Base-by-base conservation (phyloP, 2,329 filamentous ascomycete genomes). In the Sporothrix euskadiensis region DNA sequence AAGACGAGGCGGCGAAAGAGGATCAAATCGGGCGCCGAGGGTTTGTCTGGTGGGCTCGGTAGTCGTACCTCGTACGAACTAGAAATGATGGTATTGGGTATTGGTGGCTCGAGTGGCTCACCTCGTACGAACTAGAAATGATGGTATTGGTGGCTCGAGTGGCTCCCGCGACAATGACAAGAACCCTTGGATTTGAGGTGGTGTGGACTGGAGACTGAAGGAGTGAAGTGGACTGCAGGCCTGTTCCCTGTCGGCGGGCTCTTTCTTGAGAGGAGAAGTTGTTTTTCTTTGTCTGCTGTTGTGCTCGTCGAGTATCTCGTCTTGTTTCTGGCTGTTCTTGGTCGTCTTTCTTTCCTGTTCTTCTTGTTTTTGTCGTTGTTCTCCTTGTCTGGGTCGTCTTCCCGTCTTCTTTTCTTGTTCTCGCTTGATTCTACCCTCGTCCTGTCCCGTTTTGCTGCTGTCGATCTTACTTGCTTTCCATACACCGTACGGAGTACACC, bases 351-450 rank as follows among this genome's bases (percentile, higher is more conserved):
- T 57, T 57, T 19, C 54, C 1, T 5, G 22, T 30, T 57, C 54
- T 22, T 57, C 7, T 57, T 30, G 12, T 61, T 61, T 1, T 30
- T 57, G n/a, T 22, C 30, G 19, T 57, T 30, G 12, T 39, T 61
- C 4, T 61, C 19, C 44, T 49, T 19, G 44, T 49, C 44, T 49
- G 19, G 14, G 22, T 32, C n/a, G 65, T 32, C 26, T 52, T 68
- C 26, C 65, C 65, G 65, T 52, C 65, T 52, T 68, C 44, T 68
- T 52, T 68, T 68, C 65, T 68, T 68, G 65, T 49, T 68, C 65
- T 49, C 26, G 44, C 44, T 52, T 68, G 65, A 52, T 52, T 68
- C 44, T 52, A 52, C 65, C 26, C 65, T 68, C 65, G 65, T 68
- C 44, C 44, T 22, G 35, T 52, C 30, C 22, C 16, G 65, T 68